phyloP scores from a whole-genome alignment of 768 basidiomycete genomes.

The Macrocybe gigantea region DNA sequence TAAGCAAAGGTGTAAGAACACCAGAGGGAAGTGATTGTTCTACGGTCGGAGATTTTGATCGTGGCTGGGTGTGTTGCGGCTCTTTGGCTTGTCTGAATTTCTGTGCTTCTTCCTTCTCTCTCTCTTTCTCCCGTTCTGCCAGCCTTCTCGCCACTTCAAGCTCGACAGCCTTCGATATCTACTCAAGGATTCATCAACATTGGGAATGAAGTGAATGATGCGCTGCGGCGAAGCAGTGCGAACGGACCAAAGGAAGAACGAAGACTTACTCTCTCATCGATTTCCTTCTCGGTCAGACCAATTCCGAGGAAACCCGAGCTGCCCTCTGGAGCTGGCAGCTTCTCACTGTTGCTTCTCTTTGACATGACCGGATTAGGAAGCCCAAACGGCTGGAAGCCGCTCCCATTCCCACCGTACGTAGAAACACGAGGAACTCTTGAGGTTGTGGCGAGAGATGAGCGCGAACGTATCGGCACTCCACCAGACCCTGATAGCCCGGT shows the following conservation, averaged over 20 bases:
- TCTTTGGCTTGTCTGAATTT: conserved; percentile 12
- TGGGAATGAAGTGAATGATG: not conserved
- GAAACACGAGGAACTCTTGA: conserved; percentile 32
- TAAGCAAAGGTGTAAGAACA: conserved; percentile 56
- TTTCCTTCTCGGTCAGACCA: conserved; percentile 61
- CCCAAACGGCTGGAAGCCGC: conserved; percentile 31
- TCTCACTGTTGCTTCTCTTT: conserved; percentile 22
- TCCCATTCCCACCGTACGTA: conserved; percentile 21
- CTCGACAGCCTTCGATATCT: conserved; percentile 75
- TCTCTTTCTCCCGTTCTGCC: conserved; percentile 39
- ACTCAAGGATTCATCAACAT: conserved; percentile 1
- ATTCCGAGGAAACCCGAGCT: conserved; percentile 28
- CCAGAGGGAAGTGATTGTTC: conserved; percentile 37
- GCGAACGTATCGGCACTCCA: conserved; percentile 16
- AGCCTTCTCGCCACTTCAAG: conserved; percentile 66
- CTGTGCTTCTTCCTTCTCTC: conserved; percentile 26
- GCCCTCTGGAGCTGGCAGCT: conserved; percentile 16
- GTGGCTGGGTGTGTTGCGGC: conserved; percentile 20
- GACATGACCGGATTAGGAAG: conserved; percentile 17
- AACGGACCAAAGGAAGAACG: not conserved
- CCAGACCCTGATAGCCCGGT: conserved; percentile 24
- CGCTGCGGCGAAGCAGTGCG: conserved; percentile 1
- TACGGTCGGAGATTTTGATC: conserved; percentile 29
- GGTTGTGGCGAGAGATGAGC: conserved; percentile 21
- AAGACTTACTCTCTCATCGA: conserved; percentile 61